These are phyloP conservation scores for Mariannaea sp. DNA, from an alignment of 2,329 filamentous ascomycete genomes.

Conservation along the genomic window DNA sequence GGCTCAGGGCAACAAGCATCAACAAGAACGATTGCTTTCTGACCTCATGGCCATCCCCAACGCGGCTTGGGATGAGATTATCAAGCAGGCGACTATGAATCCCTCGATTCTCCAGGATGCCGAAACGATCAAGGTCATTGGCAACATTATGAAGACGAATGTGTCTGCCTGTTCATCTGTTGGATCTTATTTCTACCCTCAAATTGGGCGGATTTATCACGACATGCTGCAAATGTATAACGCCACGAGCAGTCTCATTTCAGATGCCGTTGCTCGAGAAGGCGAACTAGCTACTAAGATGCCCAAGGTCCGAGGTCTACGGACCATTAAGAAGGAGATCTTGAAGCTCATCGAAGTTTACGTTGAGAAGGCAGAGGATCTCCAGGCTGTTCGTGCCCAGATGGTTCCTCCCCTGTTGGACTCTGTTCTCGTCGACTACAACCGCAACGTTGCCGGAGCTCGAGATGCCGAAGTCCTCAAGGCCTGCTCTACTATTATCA, in stretches of 20 bases:
- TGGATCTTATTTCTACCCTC: slow-evolving; percentile 95
- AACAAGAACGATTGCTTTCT: slow-evolving; percentile 87
- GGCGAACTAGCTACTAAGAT: slow-evolving; percentile 96
- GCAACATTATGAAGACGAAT: slow-evolving; percentile 99
- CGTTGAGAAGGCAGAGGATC: slow-evolving; percentile 95
- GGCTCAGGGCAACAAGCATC: slow-evolving; percentile 91
- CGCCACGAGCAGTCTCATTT: slow-evolving; percentile 94
- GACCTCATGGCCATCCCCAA: slow-evolving; percentile 96
- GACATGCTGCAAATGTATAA: slow-evolving; percentile 99
- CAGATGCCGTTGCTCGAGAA: slow-evolving; percentile 84
- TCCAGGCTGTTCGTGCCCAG: slow-evolving; percentile 88
- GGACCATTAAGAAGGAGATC: slow-evolving; percentile 99
- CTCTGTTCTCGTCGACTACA: slow-evolving; percentile 93
- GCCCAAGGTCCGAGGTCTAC: slow-evolving; percentile 90
- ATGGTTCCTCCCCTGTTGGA: slow-evolving; percentile 97
- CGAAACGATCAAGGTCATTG: slow-evolving; percentile 97
- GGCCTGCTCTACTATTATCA: slow-evolving; percentile 97
- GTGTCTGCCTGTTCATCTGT: slow-evolving; percentile 98
- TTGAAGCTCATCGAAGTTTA: slow-evolving; percentile 98
- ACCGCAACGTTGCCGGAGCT: slow-evolving; percentile 93
- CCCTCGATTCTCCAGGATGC: slow-evolving; percentile 86
- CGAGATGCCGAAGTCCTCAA: slow-evolving; percentile 95
- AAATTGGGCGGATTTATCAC: slow-evolving; percentile 95
- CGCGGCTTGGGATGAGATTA: slow-evolving; percentile 93
- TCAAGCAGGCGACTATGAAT: slow-evolving; percentile 82